Base-by-base conservation (phyloP, 805 yeast species). In the Spathaspora sp. region DNA sequence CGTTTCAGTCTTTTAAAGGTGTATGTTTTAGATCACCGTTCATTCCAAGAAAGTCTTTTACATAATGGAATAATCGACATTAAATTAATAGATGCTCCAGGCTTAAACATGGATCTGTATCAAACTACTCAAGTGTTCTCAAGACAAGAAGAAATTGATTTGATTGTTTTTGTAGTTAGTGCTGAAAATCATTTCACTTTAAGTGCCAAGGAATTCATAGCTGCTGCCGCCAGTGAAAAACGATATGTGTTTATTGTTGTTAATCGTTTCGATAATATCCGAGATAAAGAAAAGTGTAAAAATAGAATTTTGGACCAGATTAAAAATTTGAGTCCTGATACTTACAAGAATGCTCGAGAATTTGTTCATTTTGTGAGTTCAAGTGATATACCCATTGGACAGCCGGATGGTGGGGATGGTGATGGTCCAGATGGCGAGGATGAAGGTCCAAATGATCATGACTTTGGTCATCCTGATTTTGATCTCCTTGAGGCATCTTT, bases 161-260 rank as follows among this genome's bases (percentile, higher is more conserved):
- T 94, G 57, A 97, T 94, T 2, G 93, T 94, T 0, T 96, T 94
- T 73, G 98, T 96, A 2, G 97, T 94, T 2, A 89, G 87, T 66
- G 96, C 99, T 0, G 98, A 92, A 62, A 96, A 94, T 62, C 97
- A 94, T 64, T 87, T 94, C 64, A 94, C 99, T 0, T 73, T 91
- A 52, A 88, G 96, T 0, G 98, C 97, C 0, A 86, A 89, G 58
- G 99, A 94, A 62, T 96, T 94, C 63, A 89, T 94, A 49, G 77
- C 93, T 1, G 82, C 89, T 39, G 96, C 97, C 0, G 91, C 97
- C 1, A 84, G 85, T 49, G 99, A 94, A 61, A 93, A 91, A 70
- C 85, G 93, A 55, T 80, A 92, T 57, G 89, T 94, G 49, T 94
- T 96, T 64, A 91, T 94, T 65, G 98, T 94, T 19, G 96, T 93